Conservation (phyloP, 2,329 filamentous ascomycete genomes). For the Sclerotinia sclerotiorum region DNA sequence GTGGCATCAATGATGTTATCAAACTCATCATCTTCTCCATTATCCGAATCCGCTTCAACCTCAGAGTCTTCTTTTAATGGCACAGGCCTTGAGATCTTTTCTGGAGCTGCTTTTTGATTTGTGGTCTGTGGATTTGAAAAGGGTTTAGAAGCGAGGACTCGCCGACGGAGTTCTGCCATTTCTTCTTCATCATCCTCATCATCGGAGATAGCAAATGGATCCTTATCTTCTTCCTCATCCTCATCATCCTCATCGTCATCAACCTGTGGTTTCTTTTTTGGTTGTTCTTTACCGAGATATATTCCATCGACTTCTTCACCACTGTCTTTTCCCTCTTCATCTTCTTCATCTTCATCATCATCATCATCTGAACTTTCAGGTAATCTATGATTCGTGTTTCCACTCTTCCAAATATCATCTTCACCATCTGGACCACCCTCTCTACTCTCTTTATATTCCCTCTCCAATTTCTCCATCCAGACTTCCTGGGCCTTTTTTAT, state of each 20-base stretch:
- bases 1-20: slow-evolving; percentile 92
- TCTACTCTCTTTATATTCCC: slow-evolving; percentile 81
- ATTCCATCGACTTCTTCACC: slow-evolving; percentile 56
- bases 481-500: slow-evolving; percentile 81
- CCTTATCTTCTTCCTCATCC: slow-evolving; percentile 64
- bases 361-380: slow-evolving; percentile 55
- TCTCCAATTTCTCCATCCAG: slow-evolving; percentile 88
- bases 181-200: slow-evolving; percentile 76
- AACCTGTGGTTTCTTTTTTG: slow-evolving; percentile 42
- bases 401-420: slow-evolving; percentile 84
- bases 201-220: slow-evolving; percentile 60
- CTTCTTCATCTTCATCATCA: slow-evolving; percentile 47
- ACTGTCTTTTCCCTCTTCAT: slow-evolving; percentile 49
- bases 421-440: slow-evolving; percentile 58
- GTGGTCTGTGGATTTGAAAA: slow-evolving; percentile 63
- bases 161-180: slow-evolving; percentile 88
- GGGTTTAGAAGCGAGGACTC: slow-evolving; percentile 87
- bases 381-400: slow-evolving; percentile 75
- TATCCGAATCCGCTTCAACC: slow-evolving; percentile 70
- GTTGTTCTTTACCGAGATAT: slow-evolving; percentile 58
- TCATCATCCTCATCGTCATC: slow-evolving; percentile 47
- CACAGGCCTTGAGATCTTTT: slow-evolving; percentile 62
- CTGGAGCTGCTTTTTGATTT: slow-evolving; percentile 55
- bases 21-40: slow-evolving; percentile 72
- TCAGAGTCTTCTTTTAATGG: slow-evolving; percentile 60